Evolutionary conservation across 139 green algal species (phyloP).

Genomic region (Spirogloea muscicola): DNA sequence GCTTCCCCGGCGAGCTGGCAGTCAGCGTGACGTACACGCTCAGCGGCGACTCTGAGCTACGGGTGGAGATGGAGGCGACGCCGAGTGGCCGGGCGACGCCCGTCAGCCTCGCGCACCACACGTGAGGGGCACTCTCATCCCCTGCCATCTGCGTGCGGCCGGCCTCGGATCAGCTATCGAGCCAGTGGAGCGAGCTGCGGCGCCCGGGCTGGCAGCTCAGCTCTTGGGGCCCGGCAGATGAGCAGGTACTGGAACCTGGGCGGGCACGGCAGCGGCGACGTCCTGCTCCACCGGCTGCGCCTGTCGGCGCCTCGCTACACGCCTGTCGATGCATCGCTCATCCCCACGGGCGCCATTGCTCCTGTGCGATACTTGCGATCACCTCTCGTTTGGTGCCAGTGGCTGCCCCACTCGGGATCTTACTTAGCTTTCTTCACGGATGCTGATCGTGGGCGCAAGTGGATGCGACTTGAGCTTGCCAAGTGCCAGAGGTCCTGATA

Average conservation of each 20-base stretch:
- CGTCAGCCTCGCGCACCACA: conserved; percentile 83
- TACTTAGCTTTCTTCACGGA: too few species aligned
- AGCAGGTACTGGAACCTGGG: conserved; percentile 90
- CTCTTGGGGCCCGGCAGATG: not conserved
- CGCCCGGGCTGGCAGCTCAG: too few species aligned
- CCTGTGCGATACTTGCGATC: too few species aligned
- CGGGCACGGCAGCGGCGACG: conserved; percentile 58
- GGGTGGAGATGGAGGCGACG: conserved; percentile 35
- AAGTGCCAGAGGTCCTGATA: too few species aligned
- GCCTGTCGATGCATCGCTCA: conserved; percentile 55
- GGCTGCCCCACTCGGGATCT: too few species aligned
- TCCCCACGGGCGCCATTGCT: conserved; percentile 72
- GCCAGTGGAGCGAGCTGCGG: too few species aligned
- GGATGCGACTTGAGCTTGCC: too few species aligned
- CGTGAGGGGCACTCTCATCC: too few species aligned
- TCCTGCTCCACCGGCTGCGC: conserved; percentile 33
- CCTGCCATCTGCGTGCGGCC: too few species aligned
- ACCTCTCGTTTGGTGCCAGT: too few species aligned
- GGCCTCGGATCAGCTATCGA: too few species aligned
- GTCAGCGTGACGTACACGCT: conserved; percentile 74
- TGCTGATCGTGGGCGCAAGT: too few species aligned
- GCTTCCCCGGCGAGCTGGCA: conserved; percentile 55
- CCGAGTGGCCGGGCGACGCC: conserved; percentile 42
- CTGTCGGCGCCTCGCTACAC: conserved; percentile 49
- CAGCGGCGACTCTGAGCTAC: conserved; percentile 30